These are phyloP conservation scores for Mortierella hygrophila DNA, from an alignment of 192 early-diverging fungal species.

Conservation along the genomic window DNA sequence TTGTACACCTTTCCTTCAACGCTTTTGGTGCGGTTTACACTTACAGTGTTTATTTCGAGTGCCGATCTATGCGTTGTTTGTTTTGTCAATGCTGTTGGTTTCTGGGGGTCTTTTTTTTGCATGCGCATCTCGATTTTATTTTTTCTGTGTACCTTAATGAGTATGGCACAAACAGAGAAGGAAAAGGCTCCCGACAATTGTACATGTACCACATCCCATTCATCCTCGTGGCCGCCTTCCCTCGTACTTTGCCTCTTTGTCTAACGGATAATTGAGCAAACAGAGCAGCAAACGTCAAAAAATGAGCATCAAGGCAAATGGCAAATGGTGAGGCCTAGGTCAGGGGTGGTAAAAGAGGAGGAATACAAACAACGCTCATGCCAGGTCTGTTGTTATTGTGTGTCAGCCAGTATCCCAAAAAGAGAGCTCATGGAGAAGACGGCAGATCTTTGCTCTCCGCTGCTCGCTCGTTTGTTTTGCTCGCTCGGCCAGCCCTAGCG, in stretches of 20 bases:
- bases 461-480: not conserved
- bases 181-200: not conserved
- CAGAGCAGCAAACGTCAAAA: not conserved
- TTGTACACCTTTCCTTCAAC: not conserved
- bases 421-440: not conserved
- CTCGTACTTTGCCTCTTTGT: not conserved
- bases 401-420: not conserved
- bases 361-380: not conserved
- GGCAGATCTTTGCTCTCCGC: not conserved
- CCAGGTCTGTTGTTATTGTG: not conserved
- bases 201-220: not conserved
- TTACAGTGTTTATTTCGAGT: not conserved
- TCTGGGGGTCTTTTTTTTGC: not conserved
- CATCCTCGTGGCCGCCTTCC: not conserved
- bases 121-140: not conserved
- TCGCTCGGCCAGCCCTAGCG: no score
- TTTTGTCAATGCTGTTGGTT: not conserved
- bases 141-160: no score
- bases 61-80: conserved; percentile 4
- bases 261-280: not conserved
- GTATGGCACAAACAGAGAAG: no score
- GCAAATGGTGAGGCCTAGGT: not conserved
- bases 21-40: not conserved
- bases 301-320: not conserved
- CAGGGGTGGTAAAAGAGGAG: no score